Base-by-base conservation (phyloP, 768 basidiomycete genomes). In the Calvatia gigantea region DNA sequence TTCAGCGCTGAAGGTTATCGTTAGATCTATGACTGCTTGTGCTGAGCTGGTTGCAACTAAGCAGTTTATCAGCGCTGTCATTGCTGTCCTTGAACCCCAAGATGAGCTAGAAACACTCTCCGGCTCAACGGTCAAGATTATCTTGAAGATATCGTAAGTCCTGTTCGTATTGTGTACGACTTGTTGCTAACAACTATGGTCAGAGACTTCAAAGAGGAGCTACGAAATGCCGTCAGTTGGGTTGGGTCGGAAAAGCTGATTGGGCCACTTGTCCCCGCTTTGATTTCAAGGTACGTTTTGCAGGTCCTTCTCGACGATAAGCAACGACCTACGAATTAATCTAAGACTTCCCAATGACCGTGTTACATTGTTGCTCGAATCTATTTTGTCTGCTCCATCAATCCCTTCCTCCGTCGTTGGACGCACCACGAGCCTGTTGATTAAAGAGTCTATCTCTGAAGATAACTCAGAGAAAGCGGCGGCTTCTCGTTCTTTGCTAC, bases 81-180 rank as follows among this genome's bases (percentile, higher is more conserved):
- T 91, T 21, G 81, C 86, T 1, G 73, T 94, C 1, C 85, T 83
- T 60, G 79, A 79, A 19, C 70, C 83, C 7, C 89, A 93, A 68
- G 72, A 81, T 14, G 74, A 79, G 54, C 60, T 87, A 12, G 74
- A 80, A 41, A 62, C 64, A 6, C 70, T 89, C 17, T 70, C 76
- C 3, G 70, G 73, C 23, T 63, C 71, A n/a, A 70, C 71, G 0
- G 57, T 74, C 17, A 76, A 76, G 33, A 56, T 58, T 37, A 62
- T 89, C 45, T 59, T 81, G 38, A 62, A 69, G 48, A 71, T 86
- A 51, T 60, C 76, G 85, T 87, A 64, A 44, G 86, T 75, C 19
- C 19, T 2, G 8, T 27, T 21, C 37, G 2, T 29, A 21, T 14
- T 35, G 21, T 17, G 4, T 7, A 42, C n/a, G 14, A 23, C 31